phyloP scores from a whole-genome alignment of 441 rosid species.

The Jatropha podagrica region DNA sequence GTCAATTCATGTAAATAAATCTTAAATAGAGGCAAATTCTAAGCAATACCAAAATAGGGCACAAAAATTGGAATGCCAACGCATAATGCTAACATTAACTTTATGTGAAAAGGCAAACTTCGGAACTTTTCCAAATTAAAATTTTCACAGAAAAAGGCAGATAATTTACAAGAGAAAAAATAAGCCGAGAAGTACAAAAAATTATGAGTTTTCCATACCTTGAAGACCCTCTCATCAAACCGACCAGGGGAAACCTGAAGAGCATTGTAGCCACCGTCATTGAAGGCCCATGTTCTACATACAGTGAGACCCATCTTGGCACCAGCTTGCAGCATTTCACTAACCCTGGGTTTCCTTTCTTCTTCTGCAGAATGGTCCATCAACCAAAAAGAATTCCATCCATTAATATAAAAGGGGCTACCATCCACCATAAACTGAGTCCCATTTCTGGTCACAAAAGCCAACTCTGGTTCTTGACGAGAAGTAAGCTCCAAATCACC shows the following conservation, averaged over 20 bases:
- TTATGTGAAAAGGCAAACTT: not conserved
- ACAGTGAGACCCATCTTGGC: conserved; percentile 93
- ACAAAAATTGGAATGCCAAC: not conserved
- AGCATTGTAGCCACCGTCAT: conserved; percentile 86
- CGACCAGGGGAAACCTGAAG: conserved; percentile 92
- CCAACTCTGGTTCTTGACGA: conserved; percentile 37
- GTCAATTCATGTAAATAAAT: not conserved
- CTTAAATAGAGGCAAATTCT: conserved; percentile 1
- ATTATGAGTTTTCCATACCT: conserved; percentile 42
- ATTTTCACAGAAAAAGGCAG: not conserved
- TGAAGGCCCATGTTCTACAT: conserved; percentile 96
- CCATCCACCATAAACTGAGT: conserved; percentile 71
- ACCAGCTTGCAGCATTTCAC: conserved; percentile 75
- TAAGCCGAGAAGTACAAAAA: not conserved
- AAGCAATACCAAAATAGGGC: not conserved
- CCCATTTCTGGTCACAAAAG: conserved; percentile 71
- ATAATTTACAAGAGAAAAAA: not conserved
- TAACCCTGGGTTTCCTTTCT: conserved; percentile 56
- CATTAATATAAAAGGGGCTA: conserved; percentile 59
- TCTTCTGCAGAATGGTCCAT: conserved; percentile 85
- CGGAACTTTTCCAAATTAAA: not conserved
- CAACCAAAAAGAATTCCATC: conserved; percentile 98
- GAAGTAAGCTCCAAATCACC: conserved; percentile 52
- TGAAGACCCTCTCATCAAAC: conserved; percentile 83
- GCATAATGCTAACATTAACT: not conserved